Conservation (phyloP, 768 basidiomycete species). For the Piloderma croceum region DNA sequence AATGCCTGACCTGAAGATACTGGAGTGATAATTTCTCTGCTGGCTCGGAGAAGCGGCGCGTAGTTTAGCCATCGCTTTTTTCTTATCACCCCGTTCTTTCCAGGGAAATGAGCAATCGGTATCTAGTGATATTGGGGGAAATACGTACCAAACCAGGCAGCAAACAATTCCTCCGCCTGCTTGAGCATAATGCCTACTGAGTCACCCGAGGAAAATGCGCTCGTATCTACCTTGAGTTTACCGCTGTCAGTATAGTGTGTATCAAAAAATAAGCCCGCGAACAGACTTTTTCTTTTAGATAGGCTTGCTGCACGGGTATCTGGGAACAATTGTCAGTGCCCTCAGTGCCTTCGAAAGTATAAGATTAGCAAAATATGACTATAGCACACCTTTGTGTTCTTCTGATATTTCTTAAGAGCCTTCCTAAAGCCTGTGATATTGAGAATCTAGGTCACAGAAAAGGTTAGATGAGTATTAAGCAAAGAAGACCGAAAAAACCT, state of each 20-base stretch:
- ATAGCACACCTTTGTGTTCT: slow-evolving; percentile 54
- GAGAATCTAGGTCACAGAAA: slow-evolving; percentile 62
- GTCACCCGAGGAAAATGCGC: slow-evolving; percentile 60
- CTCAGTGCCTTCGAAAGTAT: background rate
- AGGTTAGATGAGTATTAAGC: too few relatives aligned
- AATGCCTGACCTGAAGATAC: slow-evolving; percentile 69
- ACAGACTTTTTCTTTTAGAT: slow-evolving; percentile 76
- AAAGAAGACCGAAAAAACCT: slow-evolving; percentile 22
- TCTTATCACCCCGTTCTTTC: slow-evolving; percentile 65
- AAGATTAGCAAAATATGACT: background rate
- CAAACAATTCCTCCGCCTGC: slow-evolving; percentile 73
- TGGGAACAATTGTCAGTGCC: slow-evolving; percentile 22
- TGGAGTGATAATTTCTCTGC: slow-evolving; percentile 59
- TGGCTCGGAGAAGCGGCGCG: slow-evolving; percentile 41
- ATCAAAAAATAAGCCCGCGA: too few relatives aligned
- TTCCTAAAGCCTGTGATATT: slow-evolving; percentile 91
- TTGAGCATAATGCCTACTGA: slow-evolving; percentile 61
- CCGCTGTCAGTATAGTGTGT: background rate
- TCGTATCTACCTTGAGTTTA: slow-evolving; percentile 52
- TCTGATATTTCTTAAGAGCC: slow-evolving; percentile 82
- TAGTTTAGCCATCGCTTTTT: slow-evolving; percentile 65
- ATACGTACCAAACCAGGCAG: slow-evolving; percentile 65
- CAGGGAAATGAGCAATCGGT: background rate
- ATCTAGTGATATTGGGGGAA: background rate
- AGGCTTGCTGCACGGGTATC: slow-evolving; percentile 68